Evolutionary conservation across 805 yeast species (phyloP).

Genomic region (Nematodospora valgi): DNA sequence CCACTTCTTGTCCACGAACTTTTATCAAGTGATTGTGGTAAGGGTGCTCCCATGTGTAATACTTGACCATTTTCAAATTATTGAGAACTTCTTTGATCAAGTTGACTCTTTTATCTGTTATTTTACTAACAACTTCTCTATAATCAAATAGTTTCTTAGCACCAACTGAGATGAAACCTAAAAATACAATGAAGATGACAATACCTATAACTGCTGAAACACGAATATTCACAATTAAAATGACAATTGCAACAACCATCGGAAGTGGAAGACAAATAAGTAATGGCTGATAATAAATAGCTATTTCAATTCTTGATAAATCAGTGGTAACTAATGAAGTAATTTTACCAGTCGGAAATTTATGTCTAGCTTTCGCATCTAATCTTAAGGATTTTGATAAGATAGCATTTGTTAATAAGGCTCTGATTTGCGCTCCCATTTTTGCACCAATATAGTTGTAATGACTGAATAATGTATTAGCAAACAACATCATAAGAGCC

Average conservation of each 20-base stretch:
- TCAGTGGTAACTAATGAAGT: conserved; percentile 77
- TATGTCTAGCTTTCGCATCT: conserved; percentile 50
- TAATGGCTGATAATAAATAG: conserved; percentile 58
- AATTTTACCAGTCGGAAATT: conserved; percentile 61
- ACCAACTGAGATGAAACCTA: conserved; percentile 39
- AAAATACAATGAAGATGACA: conserved; percentile 40
- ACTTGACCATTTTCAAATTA: conserved; percentile 75
- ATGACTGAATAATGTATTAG: conserved; percentile 43
- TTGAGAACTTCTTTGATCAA: conserved; percentile 70
- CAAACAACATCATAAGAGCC: conserved; percentile 10
- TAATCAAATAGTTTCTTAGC: conserved; percentile 49
- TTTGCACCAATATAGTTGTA: conserved; percentile 54
- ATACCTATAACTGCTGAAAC: conserved; percentile 67
- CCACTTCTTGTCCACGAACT: conserved; percentile 57
- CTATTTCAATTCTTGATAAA: conserved; percentile 69
- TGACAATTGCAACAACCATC: conserved; percentile 54
- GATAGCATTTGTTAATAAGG: conserved; percentile 64
- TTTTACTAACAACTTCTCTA: conserved; percentile 51
- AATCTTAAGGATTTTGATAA: conserved; percentile 61
- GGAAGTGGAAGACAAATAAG: conserved; percentile 59
- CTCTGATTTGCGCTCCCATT: conserved; percentile 63
- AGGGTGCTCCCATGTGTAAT: conserved; percentile 84
- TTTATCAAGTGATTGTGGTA: conserved; percentile 53
- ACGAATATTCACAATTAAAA: conserved; percentile 64
- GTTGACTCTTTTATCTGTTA: conserved; percentile 71